Evolutionary conservation across 2,329 filamentous ascomycete genomes (phyloP), one percentile per base, ranked within the genome.

Genomic region (Pestalotiopsis sp.): DNA sequence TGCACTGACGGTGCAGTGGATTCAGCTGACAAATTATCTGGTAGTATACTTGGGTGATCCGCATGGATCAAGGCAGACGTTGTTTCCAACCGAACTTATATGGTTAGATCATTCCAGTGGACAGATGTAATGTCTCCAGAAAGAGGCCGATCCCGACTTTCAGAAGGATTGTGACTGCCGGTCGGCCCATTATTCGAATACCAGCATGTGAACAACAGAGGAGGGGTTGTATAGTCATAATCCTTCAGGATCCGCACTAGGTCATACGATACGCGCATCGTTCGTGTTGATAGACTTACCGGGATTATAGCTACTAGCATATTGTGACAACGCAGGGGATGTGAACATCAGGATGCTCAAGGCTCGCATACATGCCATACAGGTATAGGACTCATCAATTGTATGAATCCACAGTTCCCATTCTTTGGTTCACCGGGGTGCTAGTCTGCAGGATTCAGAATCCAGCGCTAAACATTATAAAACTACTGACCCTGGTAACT

Each of bases 241-340:
- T 62, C 14, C 25, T 59, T n/a, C 52, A 49, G 45, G 67, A 66
- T 38, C 23, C 5, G 52, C 23, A 66, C n/a, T 62, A 36, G 31
- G 31, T 36, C 66, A 68, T 57, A 58, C 25, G 12, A 59, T 27
- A 13, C 36, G 36, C 23, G 38, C 31, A 49, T 59, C 17, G 41
- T 27, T 68, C 57, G 14, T n/a, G 17, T 23, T 27, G 57, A 27
- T 64, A 52, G 27, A 17, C 14, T 49, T 52, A 2, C 9, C 36
- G 61, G 67, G 56, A 41, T 61, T 23, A 67, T n/a, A 36, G 27
- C 27, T 61, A 6, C 27, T 61, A 61, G 52, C 25, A 49, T 36
- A 36, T 17, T n/a, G 65, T 17, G 38, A 12, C 39, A 61, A 27
- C n/a, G 17, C 57, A 20, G 45, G 45, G 45, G 20, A 2, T 52